A percentile compares a stretch with the other conserved stretches of the same genome.
Evolutionary conservation across 306 rosid species (phyloP).

Genomic region (Medicago lupulina): DNA sequence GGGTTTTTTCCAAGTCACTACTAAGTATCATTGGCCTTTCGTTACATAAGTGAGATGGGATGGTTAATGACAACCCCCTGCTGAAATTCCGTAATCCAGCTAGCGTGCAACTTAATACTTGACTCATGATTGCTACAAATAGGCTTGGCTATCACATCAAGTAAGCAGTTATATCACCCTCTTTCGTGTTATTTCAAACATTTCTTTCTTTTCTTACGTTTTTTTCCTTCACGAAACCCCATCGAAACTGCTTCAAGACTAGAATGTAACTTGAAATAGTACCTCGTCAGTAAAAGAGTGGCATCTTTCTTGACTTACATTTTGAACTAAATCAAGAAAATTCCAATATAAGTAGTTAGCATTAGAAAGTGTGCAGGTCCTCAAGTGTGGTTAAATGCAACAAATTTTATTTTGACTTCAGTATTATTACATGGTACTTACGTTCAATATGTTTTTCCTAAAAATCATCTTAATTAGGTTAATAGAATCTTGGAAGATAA

Average conservation of each 20-base stretch:
- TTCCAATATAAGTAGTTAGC: background rate
- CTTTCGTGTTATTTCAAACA: too few species aligned
- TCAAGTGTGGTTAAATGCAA: too few species aligned
- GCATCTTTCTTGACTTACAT: constrained; percentile 2
- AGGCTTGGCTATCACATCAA: background rate
- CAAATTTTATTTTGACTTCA: background rate
- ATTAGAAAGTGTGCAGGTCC: background rate
- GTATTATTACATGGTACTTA: too few species aligned
- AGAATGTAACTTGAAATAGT: constrained; percentile 11
- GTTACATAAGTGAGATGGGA: constrained; percentile 21
- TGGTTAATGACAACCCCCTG: background rate
- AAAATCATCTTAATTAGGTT: constrained; percentile 1
- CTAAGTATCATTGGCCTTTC: background rate
- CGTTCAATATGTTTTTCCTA: background rate
- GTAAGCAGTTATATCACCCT: constrained; percentile 1
- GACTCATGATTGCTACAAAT: too few species aligned
- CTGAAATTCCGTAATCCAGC: constrained; percentile 20
- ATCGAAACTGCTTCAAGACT: background rate
- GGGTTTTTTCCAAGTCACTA: constrained; percentile 12
- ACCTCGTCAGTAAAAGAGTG: background rate
- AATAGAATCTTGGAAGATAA: background rate
- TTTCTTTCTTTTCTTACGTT: background rate
- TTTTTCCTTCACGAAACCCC: constrained; percentile 1
- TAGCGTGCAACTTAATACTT: constrained; percentile 9
- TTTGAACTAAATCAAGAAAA: constrained; percentile 5